A percentile compares a stretch with the other conserved stretches of the same genome.
These are phyloP conservation scores for Rickenella mellea DNA, from an alignment of 768 basidiomycete genomes.

Conservation along the genomic window DNA sequence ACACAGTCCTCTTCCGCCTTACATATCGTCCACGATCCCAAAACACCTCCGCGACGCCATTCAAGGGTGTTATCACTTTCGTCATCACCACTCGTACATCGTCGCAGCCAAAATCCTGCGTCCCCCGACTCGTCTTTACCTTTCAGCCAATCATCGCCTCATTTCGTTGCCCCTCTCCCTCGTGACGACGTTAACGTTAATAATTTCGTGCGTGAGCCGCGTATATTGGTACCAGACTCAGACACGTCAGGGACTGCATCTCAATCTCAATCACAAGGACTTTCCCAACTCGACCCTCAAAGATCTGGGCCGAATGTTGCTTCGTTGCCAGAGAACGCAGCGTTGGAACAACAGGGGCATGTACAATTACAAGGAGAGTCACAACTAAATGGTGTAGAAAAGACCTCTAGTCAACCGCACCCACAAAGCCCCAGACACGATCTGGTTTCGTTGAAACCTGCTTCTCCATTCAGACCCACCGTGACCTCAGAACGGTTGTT, in stretches of 20 bases:
- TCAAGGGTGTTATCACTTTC: neutral
- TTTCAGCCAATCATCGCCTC: neutral
- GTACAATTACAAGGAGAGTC: neutral
- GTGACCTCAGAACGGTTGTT: no score
- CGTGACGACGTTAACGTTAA: neutral
- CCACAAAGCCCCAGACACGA: no score
- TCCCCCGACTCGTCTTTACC: neutral
- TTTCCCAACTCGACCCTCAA: no score
- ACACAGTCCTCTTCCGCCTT: no score
- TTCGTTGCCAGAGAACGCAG: no score
- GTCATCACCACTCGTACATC: neutral
- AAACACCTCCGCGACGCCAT: neutral
- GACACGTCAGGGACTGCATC: neutral
- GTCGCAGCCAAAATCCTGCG: neutral
- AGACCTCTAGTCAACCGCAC: no score
- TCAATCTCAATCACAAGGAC: no score
- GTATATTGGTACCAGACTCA: neutral
- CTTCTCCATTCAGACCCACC: no score
- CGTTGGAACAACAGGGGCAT: neutral
- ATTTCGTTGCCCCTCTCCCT: neutral
- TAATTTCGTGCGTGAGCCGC: neutral
- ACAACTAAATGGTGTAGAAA: no score
- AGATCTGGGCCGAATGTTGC: no score
- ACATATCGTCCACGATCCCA: neutral
- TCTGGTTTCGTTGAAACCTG: no score